A percentile compares a stretch with the other conserved stretches of the same genome.
These are phyloP conservation scores for Coccomyxa sp. DNA, from an alignment of 139 green algal genomes.

Conservation along the genomic window DNA sequence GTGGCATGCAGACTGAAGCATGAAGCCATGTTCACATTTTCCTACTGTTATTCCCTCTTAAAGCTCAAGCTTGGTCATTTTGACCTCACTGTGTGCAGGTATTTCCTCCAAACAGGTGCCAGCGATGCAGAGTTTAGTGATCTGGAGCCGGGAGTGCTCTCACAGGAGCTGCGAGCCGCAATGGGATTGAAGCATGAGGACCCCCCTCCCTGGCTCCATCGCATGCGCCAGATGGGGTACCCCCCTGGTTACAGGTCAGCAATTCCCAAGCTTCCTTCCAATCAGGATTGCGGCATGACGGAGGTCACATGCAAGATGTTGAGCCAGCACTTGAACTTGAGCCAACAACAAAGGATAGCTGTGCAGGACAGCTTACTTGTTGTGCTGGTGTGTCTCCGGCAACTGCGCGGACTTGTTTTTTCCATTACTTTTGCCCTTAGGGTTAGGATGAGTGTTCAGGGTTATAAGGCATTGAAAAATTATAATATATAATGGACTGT, in stretches of 20 bases:
- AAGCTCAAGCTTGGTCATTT: no score
- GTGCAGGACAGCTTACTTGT: background rate
- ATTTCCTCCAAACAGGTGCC: conserved; percentile 11
- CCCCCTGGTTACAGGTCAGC: conserved; percentile 23
- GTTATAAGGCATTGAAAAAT: no score
- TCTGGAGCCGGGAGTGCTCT: conserved; percentile 22
- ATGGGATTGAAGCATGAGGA: conserved; percentile 23
- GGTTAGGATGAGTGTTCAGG: background rate
- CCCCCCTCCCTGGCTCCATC: conserved; percentile 38
- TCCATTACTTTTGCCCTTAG: background rate
- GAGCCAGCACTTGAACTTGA: background rate
- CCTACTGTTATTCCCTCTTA: no score
- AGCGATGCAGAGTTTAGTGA: conserved; percentile 17
- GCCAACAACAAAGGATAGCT: background rate
- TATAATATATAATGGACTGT: no score
- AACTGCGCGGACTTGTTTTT: background rate
- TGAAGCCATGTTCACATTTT: no score
- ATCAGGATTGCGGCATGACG: background rate
- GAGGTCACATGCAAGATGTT: background rate
- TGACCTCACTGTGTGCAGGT: conserved; percentile 6
- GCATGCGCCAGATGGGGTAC: conserved; percentile 36
- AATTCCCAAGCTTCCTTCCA: background rate
- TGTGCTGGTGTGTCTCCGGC: background rate
- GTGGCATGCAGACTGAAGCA: no score
- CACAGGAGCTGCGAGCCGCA: conserved; percentile 11